phyloP scores from a whole-genome alignment of 305 asterid genomes.

The Lippia alba region DNA sequence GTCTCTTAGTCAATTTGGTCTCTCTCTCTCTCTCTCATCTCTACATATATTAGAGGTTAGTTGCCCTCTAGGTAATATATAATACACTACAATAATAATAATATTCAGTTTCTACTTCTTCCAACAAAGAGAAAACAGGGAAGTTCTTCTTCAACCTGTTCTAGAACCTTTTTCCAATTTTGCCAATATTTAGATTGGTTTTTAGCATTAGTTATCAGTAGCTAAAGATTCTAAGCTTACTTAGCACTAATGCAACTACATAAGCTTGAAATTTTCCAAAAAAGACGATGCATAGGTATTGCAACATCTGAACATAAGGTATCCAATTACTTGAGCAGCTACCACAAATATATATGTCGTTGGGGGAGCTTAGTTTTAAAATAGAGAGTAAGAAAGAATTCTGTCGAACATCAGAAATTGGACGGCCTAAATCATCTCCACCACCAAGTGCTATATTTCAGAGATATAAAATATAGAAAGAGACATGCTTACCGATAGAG shows the following conservation, averaged over 20 bases:
- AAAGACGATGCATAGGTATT: conserved; percentile 2
- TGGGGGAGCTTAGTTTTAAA: conserved; percentile 10
- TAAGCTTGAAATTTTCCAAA: neutral
- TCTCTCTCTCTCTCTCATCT: no score
- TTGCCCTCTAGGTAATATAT: no score
- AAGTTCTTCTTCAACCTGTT: conserved; percentile 4
- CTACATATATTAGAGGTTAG: no score
- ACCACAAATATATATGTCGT: conserved; percentile 12
- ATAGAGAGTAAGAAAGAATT: conserved; percentile 9
- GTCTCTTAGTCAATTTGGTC: no score
- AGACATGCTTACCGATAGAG: conserved; percentile 73
- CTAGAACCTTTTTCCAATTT: neutral
- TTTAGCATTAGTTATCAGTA: conserved; percentile 19
- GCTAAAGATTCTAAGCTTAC: neutral
- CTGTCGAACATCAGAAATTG: conserved; percentile 26
- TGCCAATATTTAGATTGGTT: neutral
- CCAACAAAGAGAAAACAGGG: neutral
- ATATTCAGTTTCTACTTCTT: no score
- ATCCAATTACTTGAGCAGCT: neutral
- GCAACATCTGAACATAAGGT: conserved; percentile 20
- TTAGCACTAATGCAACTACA: conserved; percentile 5
- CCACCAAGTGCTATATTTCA: conserved; percentile 23
- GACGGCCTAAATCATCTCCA: conserved; percentile 9
- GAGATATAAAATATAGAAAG: conserved; percentile 16
- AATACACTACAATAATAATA: no score